Evolutionary conservation across 768 basidiomycete genomes (phyloP), one percentile per base, ranked within the genome.

Genomic region (Trametes cingulata): DNA sequence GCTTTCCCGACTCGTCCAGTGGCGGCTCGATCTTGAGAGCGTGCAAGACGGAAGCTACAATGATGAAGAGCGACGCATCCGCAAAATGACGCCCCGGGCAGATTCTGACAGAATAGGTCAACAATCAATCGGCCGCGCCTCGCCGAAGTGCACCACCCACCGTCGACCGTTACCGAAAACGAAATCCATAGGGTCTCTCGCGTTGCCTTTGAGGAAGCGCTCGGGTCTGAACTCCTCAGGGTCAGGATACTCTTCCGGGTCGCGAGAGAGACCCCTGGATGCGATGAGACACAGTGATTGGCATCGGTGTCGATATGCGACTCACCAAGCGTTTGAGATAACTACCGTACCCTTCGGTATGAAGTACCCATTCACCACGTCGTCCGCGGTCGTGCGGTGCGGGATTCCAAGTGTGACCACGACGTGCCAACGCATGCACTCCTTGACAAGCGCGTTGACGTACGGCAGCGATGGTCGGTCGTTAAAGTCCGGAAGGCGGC

Each of bases 311-410:
- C 33, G 0, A 15, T 4, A 27, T 36, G 9, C 19, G 5, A 52
- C 48, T 7, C 25, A 47, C 46, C 52, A 56, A 12, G 47, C 25
- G 13, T 56, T 46, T 52, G 49, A 27, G 43, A 69, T 39, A 9
- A 70, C 61, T 13, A 66, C 58, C n/a, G 66, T 62, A 10, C 73
- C 73, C n/a, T 66, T 66, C 6, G 73, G 73, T 10, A 73, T 66
- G 37, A 63, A 60, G 37, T 69, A 65, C 8, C 69, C 67, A 6
- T 66, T 60, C 45, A 66, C 67, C 14, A 62, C 40, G 27, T 72
- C 67, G 19, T 65, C 59, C 14, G 14, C 42, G 2, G 53, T 29
- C 7, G 68, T 62, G 2, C 66, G 54, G 24, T 73, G 67, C 13
- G 69, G 64, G 25, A 71, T 42, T 52, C 65, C 69, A 19, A 66